phyloP scores from a whole-genome alignment of 306 rosid genomes.

The Dalbergia cochinchinensis region DNA sequence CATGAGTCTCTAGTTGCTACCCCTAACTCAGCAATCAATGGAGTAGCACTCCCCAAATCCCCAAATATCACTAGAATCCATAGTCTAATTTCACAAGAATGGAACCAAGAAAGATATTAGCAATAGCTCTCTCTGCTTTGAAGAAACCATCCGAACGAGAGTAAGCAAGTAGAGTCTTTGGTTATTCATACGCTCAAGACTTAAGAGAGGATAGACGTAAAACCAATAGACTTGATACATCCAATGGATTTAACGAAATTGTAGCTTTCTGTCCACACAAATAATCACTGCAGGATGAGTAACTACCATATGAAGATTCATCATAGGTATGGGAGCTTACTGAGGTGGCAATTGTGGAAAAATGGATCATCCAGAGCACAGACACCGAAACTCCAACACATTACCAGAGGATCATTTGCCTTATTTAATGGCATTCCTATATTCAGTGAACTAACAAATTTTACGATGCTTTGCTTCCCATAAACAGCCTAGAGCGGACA shows the following conservation, averaged over 20 bases:
- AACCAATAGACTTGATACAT: not conserved
- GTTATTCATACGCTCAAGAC: not conserved
- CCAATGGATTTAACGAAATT: not conserved
- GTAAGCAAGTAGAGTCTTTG: not conserved
- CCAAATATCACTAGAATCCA: not conserved
- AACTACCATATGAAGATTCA: not conserved
- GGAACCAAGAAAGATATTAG: not conserved
- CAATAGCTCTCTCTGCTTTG: not conserved
- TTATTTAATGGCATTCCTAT: not conserved
- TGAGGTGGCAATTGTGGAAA: too few relatives aligned
- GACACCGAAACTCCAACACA: not conserved
- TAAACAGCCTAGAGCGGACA: constrained; percentile 12
- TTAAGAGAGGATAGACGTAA: not conserved
- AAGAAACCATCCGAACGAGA: not conserved
- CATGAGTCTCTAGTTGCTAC: not conserved
- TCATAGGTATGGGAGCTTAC: too few relatives aligned
- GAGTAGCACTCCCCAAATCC: not conserved
- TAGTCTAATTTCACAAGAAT: not conserved
- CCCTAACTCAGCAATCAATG: not conserved
- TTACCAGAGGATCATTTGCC: not conserved
- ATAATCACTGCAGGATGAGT: not conserved
- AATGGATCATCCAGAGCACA: not conserved
- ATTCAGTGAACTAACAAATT: not conserved
- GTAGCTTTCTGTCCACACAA: not conserved
- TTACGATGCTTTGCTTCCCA: not conserved